These are phyloP conservation scores for Dactylellina drechsleri DNA, from an alignment of 2,329 filamentous ascomycete genomes.

Conservation along the genomic window DNA sequence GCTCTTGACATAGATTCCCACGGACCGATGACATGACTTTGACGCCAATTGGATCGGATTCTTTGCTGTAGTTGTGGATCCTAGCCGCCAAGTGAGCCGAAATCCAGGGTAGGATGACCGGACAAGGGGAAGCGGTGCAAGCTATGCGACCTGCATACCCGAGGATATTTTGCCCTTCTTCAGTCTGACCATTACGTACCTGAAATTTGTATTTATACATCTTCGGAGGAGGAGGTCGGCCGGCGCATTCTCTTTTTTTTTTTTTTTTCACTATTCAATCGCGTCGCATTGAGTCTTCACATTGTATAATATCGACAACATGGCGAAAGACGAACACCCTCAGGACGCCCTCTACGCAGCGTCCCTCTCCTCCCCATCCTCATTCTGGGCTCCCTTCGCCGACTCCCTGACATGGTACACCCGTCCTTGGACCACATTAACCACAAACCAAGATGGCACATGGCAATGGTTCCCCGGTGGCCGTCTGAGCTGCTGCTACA, in stretches of 20 bases:
- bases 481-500: slow-evolving; percentile 90
- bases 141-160: slow-evolving; percentile 22
- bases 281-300: not conserved
- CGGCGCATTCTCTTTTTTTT: slow-evolving; percentile 16
- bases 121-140: slow-evolving; percentile 33
- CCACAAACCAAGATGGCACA: slow-evolving; percentile 68
- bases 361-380: slow-evolving; percentile 75
- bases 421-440: slow-evolving; percentile 72
- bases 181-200: not conserved
- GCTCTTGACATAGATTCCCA: too few relatives aligned
- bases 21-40: too few relatives aligned
- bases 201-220: too few relatives aligned
- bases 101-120: slow-evolving; percentile 51
- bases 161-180: slow-evolving; percentile 32
- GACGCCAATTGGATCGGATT: too few relatives aligned
- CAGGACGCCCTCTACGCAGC: slow-evolving; percentile 66
- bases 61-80: not conserved
- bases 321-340: slow-evolving; percentile 56
- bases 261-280: not conserved
- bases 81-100: slow-evolving; percentile 20
- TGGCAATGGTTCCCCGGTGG: slow-evolving; percentile 94
- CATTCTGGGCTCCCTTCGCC: slow-evolving; percentile 81
- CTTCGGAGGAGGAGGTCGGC: slow-evolving; percentile 13
- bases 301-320: not conserved
- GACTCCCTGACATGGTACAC: slow-evolving; percentile 82